phyloP scores from a whole-genome alignment of 371 early-diverging fungal genomes.

The Mortierella sp. region DNA sequence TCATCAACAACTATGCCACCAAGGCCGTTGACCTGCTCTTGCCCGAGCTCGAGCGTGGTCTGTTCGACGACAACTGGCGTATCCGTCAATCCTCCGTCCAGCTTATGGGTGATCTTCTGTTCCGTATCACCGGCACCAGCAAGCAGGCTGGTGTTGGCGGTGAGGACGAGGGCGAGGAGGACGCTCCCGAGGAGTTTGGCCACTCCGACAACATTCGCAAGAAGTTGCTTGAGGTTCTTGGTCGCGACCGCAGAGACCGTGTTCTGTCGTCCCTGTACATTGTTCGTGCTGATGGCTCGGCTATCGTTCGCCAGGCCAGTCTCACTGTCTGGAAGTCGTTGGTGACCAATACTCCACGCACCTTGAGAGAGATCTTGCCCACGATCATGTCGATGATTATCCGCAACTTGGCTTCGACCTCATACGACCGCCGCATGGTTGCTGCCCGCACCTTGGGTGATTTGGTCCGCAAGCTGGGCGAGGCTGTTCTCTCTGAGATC shows the following conservation, averaged over 20 bases:
- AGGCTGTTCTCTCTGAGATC: conserved; percentile 85
- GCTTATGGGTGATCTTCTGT: conserved; percentile 95
- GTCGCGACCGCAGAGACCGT: conserved; percentile 86
- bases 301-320: conserved; percentile 86
- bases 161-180: conserved; percentile 65
- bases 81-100: conserved; percentile 96
- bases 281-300: conserved; percentile 85
- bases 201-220: conserved; percentile 80
- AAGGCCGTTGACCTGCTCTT: conserved; percentile 91
- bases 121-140: conserved; percentile 90
- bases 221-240: conserved; percentile 86
- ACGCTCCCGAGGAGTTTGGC: conserved; percentile 63
- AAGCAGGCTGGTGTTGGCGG: conserved; percentile 66
- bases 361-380: conserved; percentile 93
- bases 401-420: conserved; percentile 78
- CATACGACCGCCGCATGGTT: conserved; percentile 81
- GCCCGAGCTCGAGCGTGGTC: conserved; percentile 91
- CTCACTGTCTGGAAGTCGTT: conserved; percentile 96
- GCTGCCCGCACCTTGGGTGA: conserved; percentile 96
- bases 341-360: conserved; percentile 96
- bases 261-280: conserved; percentile 96
- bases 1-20: conserved; percentile 91
- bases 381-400: conserved; percentile 91
- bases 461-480: conserved; percentile 95
- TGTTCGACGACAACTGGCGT: conserved; percentile 95